Evolutionary conservation across 2,329 filamentous ascomycete genomes (phyloP).

Genomic region (Trichoderma semiorbis): DNA sequence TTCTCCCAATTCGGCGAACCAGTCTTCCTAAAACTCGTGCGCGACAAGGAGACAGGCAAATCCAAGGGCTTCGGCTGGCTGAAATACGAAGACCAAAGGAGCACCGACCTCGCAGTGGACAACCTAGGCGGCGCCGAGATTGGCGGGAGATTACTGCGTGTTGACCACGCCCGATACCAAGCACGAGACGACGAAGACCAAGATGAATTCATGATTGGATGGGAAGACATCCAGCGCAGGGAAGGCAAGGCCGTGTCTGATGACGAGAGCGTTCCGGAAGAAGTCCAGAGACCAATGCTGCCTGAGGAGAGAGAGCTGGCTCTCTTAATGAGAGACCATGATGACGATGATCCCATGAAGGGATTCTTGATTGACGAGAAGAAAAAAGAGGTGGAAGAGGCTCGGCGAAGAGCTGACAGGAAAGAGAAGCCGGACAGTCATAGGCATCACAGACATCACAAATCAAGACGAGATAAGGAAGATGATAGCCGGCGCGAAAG

Average conservation of each 20-base stretch:
- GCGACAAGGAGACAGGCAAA: conserved; percentile 95
- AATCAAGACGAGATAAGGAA: conserved; percentile 35
- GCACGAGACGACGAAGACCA: conserved; percentile 72
- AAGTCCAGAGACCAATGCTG: conserved; percentile 56
- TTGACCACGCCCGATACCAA: conserved; percentile 94
- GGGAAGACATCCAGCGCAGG: conserved; percentile 56
- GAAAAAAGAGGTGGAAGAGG: conserved; percentile 78
- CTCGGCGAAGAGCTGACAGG: conserved; percentile 51
- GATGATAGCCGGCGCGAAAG: conserved; percentile 31
- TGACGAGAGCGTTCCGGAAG: conserved; percentile 43
- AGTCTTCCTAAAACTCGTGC: conserved; percentile 83
- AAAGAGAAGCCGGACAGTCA: conserved; percentile 48
- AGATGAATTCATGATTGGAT: conserved; percentile 56
- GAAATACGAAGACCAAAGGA: conserved; percentile 97
- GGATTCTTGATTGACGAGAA: conserved; percentile 85
- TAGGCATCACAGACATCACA: conserved; percentile 45
- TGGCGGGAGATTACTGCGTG: conserved; percentile 73
- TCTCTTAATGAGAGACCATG: conserved; percentile 71
- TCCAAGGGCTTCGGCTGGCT: conserved; percentile 92
- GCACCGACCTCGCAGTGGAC: conserved; percentile 92
- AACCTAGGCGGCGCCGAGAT: conserved; percentile 87
- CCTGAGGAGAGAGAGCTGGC: conserved; percentile 80
- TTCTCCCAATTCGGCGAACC: conserved; percentile 98
- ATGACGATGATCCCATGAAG: conserved; percentile 98
- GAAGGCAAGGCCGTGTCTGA: conserved; percentile 45